Base-by-base conservation (phyloP, 1,139 yeast species). In the Diutina neorugosa region DNA sequence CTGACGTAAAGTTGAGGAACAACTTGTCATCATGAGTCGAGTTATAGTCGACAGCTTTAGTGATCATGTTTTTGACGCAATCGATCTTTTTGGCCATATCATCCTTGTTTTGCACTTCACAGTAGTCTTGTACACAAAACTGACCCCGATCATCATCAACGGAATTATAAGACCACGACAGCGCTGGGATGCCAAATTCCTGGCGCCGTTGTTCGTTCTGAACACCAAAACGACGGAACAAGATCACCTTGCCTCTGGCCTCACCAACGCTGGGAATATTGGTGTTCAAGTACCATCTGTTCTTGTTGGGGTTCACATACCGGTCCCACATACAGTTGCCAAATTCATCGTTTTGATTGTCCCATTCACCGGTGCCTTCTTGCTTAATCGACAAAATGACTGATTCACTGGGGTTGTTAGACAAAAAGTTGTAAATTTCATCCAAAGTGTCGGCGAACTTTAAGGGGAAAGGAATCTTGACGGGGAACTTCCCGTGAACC, bases 401-500 rank as follows among this genome's bases (percentile, higher is more conserved):
- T 11, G 80, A 69, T 65, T 86, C 94, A 2, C 82, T 73, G 2
- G 66, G 68, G 65, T 84, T 76, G 12, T 67, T 58, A 18, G 71
- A 68, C 57, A 86, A 68, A 61, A 83, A 86, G 12, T 70, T 69
- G 63, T 82, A 84, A 41, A 86, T 76, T 55, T 83, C 88, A 0
- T 77, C 67, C 61, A 79, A 76, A 27, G 67, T 77, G 53, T 68
- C 74, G 40, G 63, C 62, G 60, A 78, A 76, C 63, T 71, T 76
- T 58, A 74, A 70, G n/a, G 85, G 80, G 58, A 79, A 77, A 18
- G 84, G 78, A 51, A 85, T 68, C 55, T 75, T 77, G 46, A 86
- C 88, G 0, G 94, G 91, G 67, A 86, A 85, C 58, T 81, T 81
- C 47, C 91, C 91, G 63, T 86, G 93, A 57, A 82, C 79, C 14